These are phyloP conservation scores for Mycena crocata DNA, from an alignment of 768 basidiomycete species.

Conservation along the genomic window DNA sequence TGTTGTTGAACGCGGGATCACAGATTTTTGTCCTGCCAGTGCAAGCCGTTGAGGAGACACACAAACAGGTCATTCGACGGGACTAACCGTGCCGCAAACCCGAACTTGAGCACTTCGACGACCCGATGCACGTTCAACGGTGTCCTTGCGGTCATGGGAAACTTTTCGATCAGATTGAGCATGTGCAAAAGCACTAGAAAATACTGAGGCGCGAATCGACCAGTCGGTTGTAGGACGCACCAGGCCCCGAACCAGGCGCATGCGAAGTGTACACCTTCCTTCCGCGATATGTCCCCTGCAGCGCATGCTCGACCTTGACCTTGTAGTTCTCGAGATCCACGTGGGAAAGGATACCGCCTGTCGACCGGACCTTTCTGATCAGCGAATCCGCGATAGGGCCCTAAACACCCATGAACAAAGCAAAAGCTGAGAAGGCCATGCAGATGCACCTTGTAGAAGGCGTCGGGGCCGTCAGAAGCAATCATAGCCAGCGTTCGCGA, in stretches of 20 bases:
- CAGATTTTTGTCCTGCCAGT: slow-evolving; percentile 80
- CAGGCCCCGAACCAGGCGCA: slow-evolving; percentile 88
- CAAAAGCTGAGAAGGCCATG: slow-evolving; percentile 25
- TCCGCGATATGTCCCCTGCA: slow-evolving; percentile 81
- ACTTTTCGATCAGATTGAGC: slow-evolving; percentile 91
- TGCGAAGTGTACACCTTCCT: slow-evolving; percentile 86
- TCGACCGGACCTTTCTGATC: slow-evolving; percentile 72
- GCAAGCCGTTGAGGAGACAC: not conserved
- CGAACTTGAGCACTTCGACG: slow-evolving; percentile 87
- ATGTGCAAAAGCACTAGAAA: slow-evolving; percentile 82
- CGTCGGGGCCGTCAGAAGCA: slow-evolving; percentile 80
- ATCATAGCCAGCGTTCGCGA: slow-evolving; percentile 81
- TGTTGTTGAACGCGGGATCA: slow-evolving; percentile 78
- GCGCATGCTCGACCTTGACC: slow-evolving; percentile 76
- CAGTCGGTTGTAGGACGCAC: slow-evolving; percentile 42
- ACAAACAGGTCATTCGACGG: not conserved
- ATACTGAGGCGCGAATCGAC: slow-evolving; percentile 6
- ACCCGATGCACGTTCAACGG: slow-evolving; percentile 80
- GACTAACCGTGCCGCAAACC: slow-evolving; percentile 60
- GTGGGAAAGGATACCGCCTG: slow-evolving; percentile 85
- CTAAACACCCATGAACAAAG: slow-evolving; percentile 46
- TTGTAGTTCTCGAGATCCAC: slow-evolving; percentile 80
- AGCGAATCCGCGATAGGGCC: slow-evolving; percentile 87
- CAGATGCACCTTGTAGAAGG: slow-evolving; percentile 78
- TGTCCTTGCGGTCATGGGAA: slow-evolving; percentile 63